Evolutionary conservation across 148 eudicot species (phyloP).

Genomic region (Amaranthus cruentus): DNA sequence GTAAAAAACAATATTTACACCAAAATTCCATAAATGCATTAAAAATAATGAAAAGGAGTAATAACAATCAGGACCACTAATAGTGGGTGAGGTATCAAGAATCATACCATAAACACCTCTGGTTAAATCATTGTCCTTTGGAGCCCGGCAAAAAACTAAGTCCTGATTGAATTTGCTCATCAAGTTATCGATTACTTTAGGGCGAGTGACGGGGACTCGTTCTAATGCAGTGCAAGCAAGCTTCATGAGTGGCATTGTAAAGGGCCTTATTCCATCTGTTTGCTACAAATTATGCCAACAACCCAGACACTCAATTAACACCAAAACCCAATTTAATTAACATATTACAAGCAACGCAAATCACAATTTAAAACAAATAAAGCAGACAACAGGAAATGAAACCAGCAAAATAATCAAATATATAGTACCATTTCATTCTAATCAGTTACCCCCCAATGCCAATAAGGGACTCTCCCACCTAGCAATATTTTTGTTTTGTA

Average conservation of each 20-base stretch:
- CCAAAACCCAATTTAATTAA: slow-evolving; percentile 4
- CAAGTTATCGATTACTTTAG: slow-evolving; percentile 61
- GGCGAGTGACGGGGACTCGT: slow-evolving; percentile 81
- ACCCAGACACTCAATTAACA: neutral
- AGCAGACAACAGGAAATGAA: neutral
- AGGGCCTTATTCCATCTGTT: slow-evolving; percentile 92
- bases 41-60: neutral
- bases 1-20: neutral
- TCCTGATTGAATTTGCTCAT: slow-evolving; percentile 79
- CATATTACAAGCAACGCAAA: neutral
- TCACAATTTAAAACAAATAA: neutral
- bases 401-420: too few species aligned
- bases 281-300: slow-evolving; percentile 43
- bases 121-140: slow-evolving; percentile 63
- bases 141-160: slow-evolving; percentile 89
- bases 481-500: too few species aligned
- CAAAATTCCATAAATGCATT: neutral
- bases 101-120: slow-evolving; percentile 61
- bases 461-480: too few species aligned
- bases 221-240: slow-evolving; percentile 91
- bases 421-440: too few species aligned
- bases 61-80: neutral
- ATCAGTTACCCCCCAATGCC: too few species aligned
- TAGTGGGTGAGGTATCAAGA: neutral
- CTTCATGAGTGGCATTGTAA: slow-evolving; percentile 91